Conservation (phyloP, 352 stramenopile genomes). For the Phytophthora fragariaefolia region DNA sequence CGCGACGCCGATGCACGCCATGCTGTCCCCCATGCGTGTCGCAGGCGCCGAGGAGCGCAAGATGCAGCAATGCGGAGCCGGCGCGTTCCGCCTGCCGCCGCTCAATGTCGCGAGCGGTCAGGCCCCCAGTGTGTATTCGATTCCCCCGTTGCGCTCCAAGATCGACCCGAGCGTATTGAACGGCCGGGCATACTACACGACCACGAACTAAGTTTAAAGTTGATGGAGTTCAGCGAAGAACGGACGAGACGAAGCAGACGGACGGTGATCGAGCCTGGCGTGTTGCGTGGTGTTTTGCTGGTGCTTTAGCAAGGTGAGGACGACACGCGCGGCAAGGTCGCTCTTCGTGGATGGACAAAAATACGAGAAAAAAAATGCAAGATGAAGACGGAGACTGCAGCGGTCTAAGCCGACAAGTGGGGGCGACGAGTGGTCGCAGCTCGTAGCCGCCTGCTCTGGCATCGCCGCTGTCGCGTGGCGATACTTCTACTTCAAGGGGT, state of each 20-base stretch:
- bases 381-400: constrained; percentile 41
- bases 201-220: constrained; percentile 48
- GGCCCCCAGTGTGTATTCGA: constrained; percentile 50
- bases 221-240: constrained; percentile 15
- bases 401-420: constrained; percentile 31
- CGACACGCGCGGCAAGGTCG: constrained; percentile 6
- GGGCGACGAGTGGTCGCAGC: constrained; percentile 39
- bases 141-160: constrained; percentile 81
- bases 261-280: constrained; percentile 8
- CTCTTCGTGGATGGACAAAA: constrained; percentile 34
- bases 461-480: constrained; percentile 17
- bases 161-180: constrained; percentile 74
- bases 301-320: constrained; percentile 32
- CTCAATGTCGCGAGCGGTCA: constrained; percentile 59
- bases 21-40: constrained; percentile 40
- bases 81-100: constrained; percentile 60
- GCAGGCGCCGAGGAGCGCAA: constrained; percentile 44
- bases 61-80: constrained; percentile 26
- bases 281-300: constrained; percentile 36
- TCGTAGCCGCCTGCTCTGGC: constrained; percentile 27
- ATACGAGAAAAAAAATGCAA: constrained; percentile 39
- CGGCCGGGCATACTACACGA: constrained; percentile 50
- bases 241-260: constrained; percentile 24
- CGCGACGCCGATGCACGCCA: constrained; percentile 30
- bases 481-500: constrained; percentile 29